Conservation (phyloP, 139 green algal genomes). For the Picochlorum sp. region DNA sequence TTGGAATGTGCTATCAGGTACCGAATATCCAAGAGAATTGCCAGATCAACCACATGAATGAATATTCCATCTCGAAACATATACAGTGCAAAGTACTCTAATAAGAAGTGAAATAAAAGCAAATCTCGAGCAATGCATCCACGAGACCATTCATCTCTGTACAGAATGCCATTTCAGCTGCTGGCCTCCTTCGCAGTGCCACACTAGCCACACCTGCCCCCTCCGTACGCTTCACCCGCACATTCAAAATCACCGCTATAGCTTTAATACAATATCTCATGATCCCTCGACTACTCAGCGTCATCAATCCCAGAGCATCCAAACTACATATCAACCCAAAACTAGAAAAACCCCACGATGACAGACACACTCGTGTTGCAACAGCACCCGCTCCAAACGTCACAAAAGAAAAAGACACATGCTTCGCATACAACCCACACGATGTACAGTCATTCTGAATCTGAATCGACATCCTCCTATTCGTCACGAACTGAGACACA, state of each 20-base stretch:
- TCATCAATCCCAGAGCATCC: not conserved
- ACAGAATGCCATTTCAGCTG: not conserved
- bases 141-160: not conserved
- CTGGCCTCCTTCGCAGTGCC: not conserved
- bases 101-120: not conserved
- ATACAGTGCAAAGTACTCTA: not conserved
- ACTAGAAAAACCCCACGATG: not conserved
- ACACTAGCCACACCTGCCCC: not conserved
- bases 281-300: not conserved
- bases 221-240: not conserved
- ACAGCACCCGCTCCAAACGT: not conserved
- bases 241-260: not conserved
- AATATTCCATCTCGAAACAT: slow-evolving; percentile 78
- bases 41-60: slow-evolving; percentile 81
- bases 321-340: not conserved
- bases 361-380: not conserved
- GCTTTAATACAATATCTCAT: not conserved
- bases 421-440: not conserved
- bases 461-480: slow-evolving; percentile 54
- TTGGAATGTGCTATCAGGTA: slow-evolving; percentile 29
- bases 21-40: slow-evolving; percentile 59
- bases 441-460: slow-evolving; percentile 1
- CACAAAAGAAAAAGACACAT: not conserved
- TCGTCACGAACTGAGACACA: slow-evolving; percentile 92
- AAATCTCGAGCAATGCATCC: not conserved